Percentiles rank a stretch among this genome's conserved stretches.
These are phyloP conservation scores for Rhazya stricta DNA, from an alignment of 257 asterid species.

Conservation along the genomic window DNA sequence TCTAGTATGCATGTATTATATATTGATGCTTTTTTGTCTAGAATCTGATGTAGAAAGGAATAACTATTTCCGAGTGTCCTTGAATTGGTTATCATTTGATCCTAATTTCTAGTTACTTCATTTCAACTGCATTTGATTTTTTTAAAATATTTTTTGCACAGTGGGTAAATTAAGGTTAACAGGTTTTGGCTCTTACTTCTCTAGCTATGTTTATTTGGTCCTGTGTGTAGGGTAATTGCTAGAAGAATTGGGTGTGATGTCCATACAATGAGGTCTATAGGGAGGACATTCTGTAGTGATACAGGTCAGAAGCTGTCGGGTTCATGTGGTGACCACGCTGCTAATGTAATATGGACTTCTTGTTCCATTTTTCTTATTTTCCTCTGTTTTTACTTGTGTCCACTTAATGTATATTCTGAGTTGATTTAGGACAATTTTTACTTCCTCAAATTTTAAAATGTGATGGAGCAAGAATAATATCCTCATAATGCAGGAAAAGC, in stretches of 20 bases:
- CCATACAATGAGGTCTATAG: slow-evolving; percentile 32
- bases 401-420: neutral
- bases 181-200: neutral
- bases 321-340: slow-evolving; percentile 33
- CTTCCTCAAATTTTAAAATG: neutral
- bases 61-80: neutral
- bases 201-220: slow-evolving; percentile 11
- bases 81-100: neutral
- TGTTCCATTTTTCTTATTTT: neutral
- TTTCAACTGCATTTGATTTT: slow-evolving; percentile 1
- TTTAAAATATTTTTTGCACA: neutral
- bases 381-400: neutral
- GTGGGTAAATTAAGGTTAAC: neutral
- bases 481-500: neutral
- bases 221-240: slow-evolving; percentile 38
- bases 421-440: neutral
- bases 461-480: neutral
- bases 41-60: neutral
- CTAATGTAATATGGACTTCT: slow-evolving; percentile 18
- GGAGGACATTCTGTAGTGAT: slow-evolving; percentile 44
- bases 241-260: slow-evolving; percentile 32
- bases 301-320: slow-evolving; percentile 37
- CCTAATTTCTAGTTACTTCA: neutral
- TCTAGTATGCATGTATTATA: neutral
- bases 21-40: neutral